Base-by-base conservation (phyloP, 2,329 filamentous ascomycete genomes). In the Pseudocercospora macadamiae region DNA sequence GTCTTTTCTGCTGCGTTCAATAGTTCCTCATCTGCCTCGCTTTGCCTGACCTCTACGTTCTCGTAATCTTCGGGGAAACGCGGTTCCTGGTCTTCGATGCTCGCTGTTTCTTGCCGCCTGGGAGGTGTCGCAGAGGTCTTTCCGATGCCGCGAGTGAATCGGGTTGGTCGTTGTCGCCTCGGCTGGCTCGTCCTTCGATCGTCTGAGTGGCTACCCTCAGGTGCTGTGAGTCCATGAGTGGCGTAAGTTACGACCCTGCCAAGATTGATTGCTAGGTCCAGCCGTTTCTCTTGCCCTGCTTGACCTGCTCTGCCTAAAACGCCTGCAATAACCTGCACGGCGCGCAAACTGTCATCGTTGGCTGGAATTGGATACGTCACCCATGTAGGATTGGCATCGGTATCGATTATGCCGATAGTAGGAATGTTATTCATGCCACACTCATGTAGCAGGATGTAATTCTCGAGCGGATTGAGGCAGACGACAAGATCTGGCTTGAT, bases 301-400 rank as follows among this genome's bases (percentile, higher is more conserved):
- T 96, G 81, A 8, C 90, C 95, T 1, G 95, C 95, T 53, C 89
- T 85, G 37, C 93, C 93, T 34, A 99, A 82, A 1, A 95, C 88
- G 54, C 92, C 92, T 3, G 88, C 89, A 67, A 99, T 90, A 61
- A 97, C 82, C 67, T 89, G 86, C 51, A 92, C 84, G 64, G 88
- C 88, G 61, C 95, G 89, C 66, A 96, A 76, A 84, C 92, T 96
- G 81, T 99, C 95, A 72, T 99, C 95, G 74, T 99, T 99, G 51
- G 91, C 91, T 1, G 95, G 95, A 67, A 99, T 97, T 12, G 90
- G 90, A 73, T 99, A 99, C 3, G 95, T 97, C 51, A 97, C 92
- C 86, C 90, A 93, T 0, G 91, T 91, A 0, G 95, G 91, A 75
- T 97, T 90, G 2, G 87, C 88, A 75, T 99, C 90, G 1, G 95